These are phyloP conservation scores for Cladosporium halotolerans DNA, from an alignment of 2,329 filamentous ascomycete species.

Conservation along the genomic window DNA sequence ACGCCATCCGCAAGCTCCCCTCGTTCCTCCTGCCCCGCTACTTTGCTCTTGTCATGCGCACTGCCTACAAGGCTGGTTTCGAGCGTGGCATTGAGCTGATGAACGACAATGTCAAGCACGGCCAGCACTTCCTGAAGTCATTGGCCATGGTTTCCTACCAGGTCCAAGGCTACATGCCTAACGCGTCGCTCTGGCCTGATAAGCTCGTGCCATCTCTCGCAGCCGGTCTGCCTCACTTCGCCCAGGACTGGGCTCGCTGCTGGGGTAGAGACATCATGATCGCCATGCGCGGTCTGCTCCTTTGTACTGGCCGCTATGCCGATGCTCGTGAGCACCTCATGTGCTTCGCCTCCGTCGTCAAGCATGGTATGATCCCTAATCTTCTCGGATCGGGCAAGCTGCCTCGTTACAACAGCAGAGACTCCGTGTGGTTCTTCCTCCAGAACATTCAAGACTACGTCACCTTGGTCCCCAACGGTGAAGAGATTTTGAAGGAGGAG, in stretches of 20 bases:
- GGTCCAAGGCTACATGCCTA: conserved; percentile 81
- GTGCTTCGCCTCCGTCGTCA: conserved; percentile 90
- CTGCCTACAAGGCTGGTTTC: conserved; percentile 78
- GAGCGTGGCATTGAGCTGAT: conserved; percentile 74
- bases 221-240: conserved; percentile 89
- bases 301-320: conserved; percentile 79
- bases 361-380: conserved; percentile 98
- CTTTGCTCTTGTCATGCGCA: conserved; percentile 82
- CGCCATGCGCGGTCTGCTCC: conserved; percentile 81
- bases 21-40: conserved; percentile 88
- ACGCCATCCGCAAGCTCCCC: conserved; percentile 77
- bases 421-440: conserved; percentile 96
- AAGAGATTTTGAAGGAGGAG: conserved; percentile 65
- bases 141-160: conserved; percentile 89
- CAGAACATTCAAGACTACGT: conserved; percentile 94
- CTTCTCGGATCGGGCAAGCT: conserved; percentile 77
- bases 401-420: conserved; percentile 89
- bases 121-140: conserved; percentile 83
- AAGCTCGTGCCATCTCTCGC: conserved; percentile 81
- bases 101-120: conserved; percentile 66
- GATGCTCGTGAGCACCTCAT: conserved; percentile 92
- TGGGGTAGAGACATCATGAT: conserved; percentile 99
- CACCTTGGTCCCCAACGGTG: conserved; percentile 70
- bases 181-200: conserved; percentile 81
- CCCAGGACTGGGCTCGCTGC: conserved; percentile 87